Evolutionary conservation across 148 eudicot genomes (phyloP), one percentile per base, ranked within the genome.

Genomic region (Silene latifolia): DNA sequence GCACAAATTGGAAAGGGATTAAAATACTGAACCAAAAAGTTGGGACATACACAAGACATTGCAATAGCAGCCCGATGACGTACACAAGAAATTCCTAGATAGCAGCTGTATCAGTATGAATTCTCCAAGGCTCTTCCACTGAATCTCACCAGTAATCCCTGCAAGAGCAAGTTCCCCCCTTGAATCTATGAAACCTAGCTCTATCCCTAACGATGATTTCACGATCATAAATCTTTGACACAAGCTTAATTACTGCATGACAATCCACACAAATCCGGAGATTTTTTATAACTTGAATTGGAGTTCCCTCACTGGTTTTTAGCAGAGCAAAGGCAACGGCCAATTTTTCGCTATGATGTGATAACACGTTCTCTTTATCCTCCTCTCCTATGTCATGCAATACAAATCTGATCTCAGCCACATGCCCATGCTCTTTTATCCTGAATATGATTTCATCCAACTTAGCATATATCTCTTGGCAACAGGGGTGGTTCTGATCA

Each of bases 191-290:
- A 78, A 93, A 93, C 76, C 98, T 84, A 63, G 96, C 85, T 65
- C 93, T 86, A 70, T 90, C 96, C 82, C 98, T 83, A 9, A 93
- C 93, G 54, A 89, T 85, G 61, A 93, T 90, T 63, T 90, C 96
- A 47, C 98, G 82, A 47, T 78, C 82, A 82, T 93, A 90, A 57
- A 86, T 73, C 68, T 89, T 87, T 0, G 98, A 90, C 75, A 90
- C 79, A 42, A 93, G 85, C 81, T 93, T 93, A 25, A 93, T 85
- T 29, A 87, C 90, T 39, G 77, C 87, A 87, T 93, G 98, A 71
- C 98, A 93, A 86, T 93, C 98, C 77, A 93, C 98, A 84, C 98
- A 90, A 72, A 90, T 93, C 47, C 98, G 81, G 13, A 93, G 89
- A 73, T 93, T 93, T 83, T 93, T 93, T 44, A 85, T 90, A 60